A percentile compares a stretch with the other conserved stretches of the same genome.
Evolutionary conservation across 371 early-diverging fungal species (phyloP).

Genomic region (Zopfochytrium polystomum): DNA sequence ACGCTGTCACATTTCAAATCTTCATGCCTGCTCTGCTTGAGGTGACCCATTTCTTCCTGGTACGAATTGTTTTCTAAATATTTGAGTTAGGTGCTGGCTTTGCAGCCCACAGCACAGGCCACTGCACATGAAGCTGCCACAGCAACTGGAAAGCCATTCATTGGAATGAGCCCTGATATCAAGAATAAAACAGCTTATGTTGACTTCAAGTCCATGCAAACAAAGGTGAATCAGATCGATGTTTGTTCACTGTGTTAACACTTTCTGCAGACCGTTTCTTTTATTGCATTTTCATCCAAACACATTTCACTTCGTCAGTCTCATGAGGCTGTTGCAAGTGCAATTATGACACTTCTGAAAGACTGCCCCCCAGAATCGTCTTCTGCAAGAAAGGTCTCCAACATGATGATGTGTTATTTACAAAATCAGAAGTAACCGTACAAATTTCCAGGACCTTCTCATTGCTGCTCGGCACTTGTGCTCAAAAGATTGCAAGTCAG

Average conservation of each 20-base stretch:
- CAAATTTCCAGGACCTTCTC: conserved; percentile 74
- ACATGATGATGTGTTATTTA: background rate
- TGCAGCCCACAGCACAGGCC: conserved; percentile 76
- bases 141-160: conserved; percentile 65
- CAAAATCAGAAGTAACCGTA: no score
- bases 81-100: conserved; percentile 57
- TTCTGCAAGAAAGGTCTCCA: conserved; percentile 77
- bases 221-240: conserved; percentile 56
- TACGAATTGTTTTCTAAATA: background rate
- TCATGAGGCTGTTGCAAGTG: conserved; percentile 80
- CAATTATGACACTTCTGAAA: conserved; percentile 80
- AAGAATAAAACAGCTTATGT: conserved; percentile 67
- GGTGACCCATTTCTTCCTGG: background rate
- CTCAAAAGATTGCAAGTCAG: conserved; percentile 62
- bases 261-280: conserved; percentile 79
- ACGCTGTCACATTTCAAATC: background rate
- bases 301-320: conserved; percentile 59
- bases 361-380: conserved; percentile 94
- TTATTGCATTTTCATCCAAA: conserved; percentile 80
- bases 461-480: conserved; percentile 94
- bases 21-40: conserved; percentile 1
- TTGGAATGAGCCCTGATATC: conserved; percentile 78
- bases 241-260: background rate
- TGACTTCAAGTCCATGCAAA: conserved; percentile 86
- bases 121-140: conserved; percentile 68